Evolutionary conservation across 2,329 filamentous ascomycete species (phyloP).

Genomic region (Colletotrichum graminicola): DNA sequence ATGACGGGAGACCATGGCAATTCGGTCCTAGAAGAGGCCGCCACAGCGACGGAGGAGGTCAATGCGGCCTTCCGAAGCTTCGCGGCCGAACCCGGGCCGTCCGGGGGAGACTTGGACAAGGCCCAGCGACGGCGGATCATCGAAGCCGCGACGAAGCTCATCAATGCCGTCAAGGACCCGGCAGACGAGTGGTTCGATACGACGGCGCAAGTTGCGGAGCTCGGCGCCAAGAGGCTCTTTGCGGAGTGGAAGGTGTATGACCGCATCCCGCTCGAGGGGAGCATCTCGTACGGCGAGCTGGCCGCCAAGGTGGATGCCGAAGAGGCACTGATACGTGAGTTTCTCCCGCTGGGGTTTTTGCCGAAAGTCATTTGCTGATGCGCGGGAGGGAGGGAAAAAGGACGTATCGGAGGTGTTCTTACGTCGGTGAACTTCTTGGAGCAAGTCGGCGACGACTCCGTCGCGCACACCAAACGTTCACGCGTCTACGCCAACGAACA

Average conservation of each 20-base stretch:
- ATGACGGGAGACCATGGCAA: slow-evolving; percentile 13
- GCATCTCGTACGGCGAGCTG: slow-evolving; percentile 49
- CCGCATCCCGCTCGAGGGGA: slow-evolving; percentile 47
- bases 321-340: slow-evolving; percentile 46
- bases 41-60: slow-evolving; percentile 33
- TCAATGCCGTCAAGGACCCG: slow-evolving; percentile 28
- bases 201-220: slow-evolving; percentile 28
- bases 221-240: slow-evolving; percentile 46
- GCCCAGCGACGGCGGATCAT: slow-evolving; percentile 30
- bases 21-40: slow-evolving; percentile 26
- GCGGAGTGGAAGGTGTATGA: slow-evolving; percentile 52
- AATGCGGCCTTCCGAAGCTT: slow-evolving; percentile 22
- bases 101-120: slow-evolving; percentile 30
- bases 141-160: slow-evolving; percentile 31
- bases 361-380: background rate
- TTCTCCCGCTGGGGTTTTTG: background rate
- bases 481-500: slow-evolving; percentile 31
- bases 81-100: background rate
- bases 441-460: slow-evolving; percentile 34
- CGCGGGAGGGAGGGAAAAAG: background rate
- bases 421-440: slow-evolving; percentile 31
- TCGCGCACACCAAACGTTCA: slow-evolving; percentile 38
- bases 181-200: slow-evolving; percentile 36
- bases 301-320: slow-evolving; percentile 49
- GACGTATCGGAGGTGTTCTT: slow-evolving; percentile 29